Conservation (phyloP, 2,329 filamentous ascomycete genomes). For the Colletotrichum cordylinicola region DNA sequence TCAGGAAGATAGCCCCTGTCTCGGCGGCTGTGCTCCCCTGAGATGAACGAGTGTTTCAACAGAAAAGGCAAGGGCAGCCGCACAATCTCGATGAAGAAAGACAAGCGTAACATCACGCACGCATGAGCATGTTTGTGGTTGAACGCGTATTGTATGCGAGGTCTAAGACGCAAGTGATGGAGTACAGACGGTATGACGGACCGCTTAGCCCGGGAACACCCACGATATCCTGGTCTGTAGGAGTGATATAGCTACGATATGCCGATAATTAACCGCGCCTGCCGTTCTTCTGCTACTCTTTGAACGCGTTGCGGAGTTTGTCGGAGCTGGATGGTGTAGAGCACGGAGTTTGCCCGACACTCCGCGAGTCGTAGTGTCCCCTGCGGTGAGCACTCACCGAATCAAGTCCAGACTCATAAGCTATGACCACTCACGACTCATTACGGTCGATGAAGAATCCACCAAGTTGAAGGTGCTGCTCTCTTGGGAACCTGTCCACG, state of each 20-base stretch:
- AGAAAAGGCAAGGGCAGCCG: not conserved
- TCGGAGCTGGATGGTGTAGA: not conserved
- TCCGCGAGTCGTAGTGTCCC: not conserved
- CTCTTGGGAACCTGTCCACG: not conserved
- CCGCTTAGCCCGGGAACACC: not conserved
- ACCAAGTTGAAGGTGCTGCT: not conserved
- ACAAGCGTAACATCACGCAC: not conserved
- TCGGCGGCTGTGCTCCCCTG: not conserved
- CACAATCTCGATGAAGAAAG: not conserved
- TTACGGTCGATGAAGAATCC: not conserved
- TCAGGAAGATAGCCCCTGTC: not conserved
- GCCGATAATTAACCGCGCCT: not conserved
- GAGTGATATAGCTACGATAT: fast-evolving
- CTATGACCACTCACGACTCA: not conserved
- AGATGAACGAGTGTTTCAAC: not conserved
- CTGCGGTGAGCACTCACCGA: not conserved
- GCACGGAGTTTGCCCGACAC: not conserved
- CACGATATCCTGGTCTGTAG: not conserved
- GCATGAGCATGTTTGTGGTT: not conserved
- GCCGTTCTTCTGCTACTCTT: fast-evolving
- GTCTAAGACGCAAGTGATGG: not conserved
- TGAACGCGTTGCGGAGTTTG: not conserved
- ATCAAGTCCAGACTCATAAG: not conserved
- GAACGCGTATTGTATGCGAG: not conserved
- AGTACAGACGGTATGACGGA: not conserved